These are phyloP conservation scores for Bertia moriformis DNA, from an alignment of 2,329 filamentous ascomycete genomes.

Conservation along the genomic window DNA sequence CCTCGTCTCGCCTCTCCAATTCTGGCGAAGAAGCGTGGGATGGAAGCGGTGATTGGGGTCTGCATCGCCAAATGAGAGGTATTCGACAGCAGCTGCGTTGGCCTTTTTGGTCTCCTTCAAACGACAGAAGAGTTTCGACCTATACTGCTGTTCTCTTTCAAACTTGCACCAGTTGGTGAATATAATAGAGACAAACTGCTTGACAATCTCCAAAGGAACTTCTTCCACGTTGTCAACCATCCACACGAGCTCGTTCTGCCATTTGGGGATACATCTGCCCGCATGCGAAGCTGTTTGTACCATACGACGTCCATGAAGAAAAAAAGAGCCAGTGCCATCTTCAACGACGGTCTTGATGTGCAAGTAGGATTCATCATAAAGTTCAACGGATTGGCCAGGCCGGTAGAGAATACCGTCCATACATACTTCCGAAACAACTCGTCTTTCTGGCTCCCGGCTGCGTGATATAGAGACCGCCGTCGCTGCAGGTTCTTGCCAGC, in stretches of 20 bases:
- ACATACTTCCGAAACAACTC: neutral
- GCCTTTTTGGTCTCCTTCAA: neutral
- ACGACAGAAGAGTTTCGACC: neutral
- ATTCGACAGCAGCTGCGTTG: neutral
- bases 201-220: neutral
- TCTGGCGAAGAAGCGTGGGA: neutral
- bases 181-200: neutral
- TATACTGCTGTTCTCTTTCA: neutral
- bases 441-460: neutral
- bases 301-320: neutral
- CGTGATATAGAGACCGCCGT: too few relatives aligned
- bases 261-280: neutral
- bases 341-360: neutral
- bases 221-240: neutral
- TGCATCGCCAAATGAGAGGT: neutral
- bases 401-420: neutral
- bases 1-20: neutral
- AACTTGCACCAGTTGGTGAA: neutral
- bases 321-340: neutral
- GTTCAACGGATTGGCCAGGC: neutral
- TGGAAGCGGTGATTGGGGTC: neutral
- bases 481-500: neutral
- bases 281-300: neutral
- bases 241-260: neutral
- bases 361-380: neutral